A percentile compares a stretch with the other conserved stretches of the same genome.
Evolutionary conservation across 2,329 filamentous ascomycete genomes (phyloP).

Genomic region (Aschersonia sp.): DNA sequence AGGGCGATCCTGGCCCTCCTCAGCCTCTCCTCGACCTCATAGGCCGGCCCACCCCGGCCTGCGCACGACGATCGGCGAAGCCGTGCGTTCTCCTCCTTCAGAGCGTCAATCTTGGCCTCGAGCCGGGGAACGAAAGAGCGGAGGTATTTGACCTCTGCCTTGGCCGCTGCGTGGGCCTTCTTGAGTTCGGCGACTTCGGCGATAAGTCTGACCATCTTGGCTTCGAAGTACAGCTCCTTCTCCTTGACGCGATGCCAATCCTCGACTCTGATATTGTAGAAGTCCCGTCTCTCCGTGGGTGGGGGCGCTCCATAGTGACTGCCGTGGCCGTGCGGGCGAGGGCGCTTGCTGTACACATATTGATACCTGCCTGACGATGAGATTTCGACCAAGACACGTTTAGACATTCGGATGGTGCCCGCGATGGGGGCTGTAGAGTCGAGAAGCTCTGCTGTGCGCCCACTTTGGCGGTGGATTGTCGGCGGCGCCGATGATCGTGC

Average conservation of each 20-base stretch:
- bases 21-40: slow-evolving; percentile 16
- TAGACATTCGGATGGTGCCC: slow-evolving; percentile 14
- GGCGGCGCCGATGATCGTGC: no score
- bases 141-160: slow-evolving; percentile 16
- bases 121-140: no score
- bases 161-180: slow-evolving; percentile 17
- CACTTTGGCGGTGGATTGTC: neutral
- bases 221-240: slow-evolving; percentile 19
- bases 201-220: slow-evolving; percentile 18
- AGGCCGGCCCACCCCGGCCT: slow-evolving; percentile 14
- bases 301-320: slow-evolving; percentile 15
- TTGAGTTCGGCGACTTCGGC: slow-evolving; percentile 19
- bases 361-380: slow-evolving; percentile 17
- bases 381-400: slow-evolving; percentile 21
- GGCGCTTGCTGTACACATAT: slow-evolving; percentile 24
- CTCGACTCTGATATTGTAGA: slow-evolving; percentile 19
- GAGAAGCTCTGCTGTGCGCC: neutral
- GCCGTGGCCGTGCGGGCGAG: slow-evolving; percentile 18
- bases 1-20: slow-evolving; percentile 18
- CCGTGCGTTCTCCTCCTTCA: no score
- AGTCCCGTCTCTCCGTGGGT: slow-evolving; percentile 13
- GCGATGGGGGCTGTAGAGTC: neutral
- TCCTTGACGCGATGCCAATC: slow-evolving; percentile 22
- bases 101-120: no score
- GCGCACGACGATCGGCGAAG: neutral